Percentiles rank a stretch among this genome's conserved stretches.
Conservation (phyloP, 202 grass and related monocot genomes). For the Setaria viridis region DNA sequence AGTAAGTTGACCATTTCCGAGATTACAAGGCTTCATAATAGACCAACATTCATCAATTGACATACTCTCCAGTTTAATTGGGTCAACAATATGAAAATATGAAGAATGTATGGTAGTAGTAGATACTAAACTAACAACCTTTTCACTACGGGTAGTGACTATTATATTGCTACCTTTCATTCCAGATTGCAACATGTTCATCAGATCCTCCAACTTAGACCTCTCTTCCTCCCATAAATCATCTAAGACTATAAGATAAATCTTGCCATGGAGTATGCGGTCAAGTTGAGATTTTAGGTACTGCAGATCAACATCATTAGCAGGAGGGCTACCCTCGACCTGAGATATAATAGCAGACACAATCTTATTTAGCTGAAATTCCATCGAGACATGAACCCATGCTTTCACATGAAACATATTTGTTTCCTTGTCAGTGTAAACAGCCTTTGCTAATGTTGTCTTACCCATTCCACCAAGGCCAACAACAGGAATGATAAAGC, state of each 20-base stretch:
- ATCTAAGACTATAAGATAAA: constrained; percentile 14
- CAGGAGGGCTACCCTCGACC: not conserved
- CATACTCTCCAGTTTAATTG: not conserved
- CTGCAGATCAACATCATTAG: not conserved
- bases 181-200: not conserved
- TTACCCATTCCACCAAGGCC: too few relatives aligned
- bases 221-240: not conserved
- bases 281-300: not conserved
- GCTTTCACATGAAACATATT: not conserved
- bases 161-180: not conserved
- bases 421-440: too few relatives aligned
- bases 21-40: not conserved
- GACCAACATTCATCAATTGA: not conserved
- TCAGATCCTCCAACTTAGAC: not conserved
- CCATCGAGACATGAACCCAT: constrained; percentile 1
- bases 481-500: too few relatives aligned
- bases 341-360: not conserved
- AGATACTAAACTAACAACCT: not conserved
- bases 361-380: not conserved
- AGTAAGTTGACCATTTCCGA: not conserved
- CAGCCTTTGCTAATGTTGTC: too few relatives aligned
- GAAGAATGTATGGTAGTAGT: not conserved
- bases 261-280: not conserved
- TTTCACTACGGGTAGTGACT: not conserved
- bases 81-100: not conserved